Evolutionary conservation across 164 flowering plant species (phyloP).

Genomic region (Paratinospora sagittata): DNA sequence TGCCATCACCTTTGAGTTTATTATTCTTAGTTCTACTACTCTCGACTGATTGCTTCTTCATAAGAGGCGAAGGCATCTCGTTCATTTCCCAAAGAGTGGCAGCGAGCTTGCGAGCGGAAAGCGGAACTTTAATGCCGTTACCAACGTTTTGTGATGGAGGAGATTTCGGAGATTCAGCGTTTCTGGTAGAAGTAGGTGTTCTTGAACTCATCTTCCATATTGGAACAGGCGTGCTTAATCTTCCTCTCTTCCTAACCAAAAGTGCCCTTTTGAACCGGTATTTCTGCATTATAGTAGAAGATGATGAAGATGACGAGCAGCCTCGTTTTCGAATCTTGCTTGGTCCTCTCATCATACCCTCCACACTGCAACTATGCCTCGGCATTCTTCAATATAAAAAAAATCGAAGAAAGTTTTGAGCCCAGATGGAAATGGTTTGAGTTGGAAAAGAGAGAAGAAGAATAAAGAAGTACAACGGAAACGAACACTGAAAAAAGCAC

Average conservation of each 20-base stretch:
- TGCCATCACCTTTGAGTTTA: constrained; percentile 27
- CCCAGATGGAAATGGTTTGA: neutral
- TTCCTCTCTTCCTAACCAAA: constrained; percentile 52
- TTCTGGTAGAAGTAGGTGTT: constrained; percentile 37
- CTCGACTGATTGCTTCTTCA: constrained; percentile 18
- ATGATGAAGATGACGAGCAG: constrained; percentile 68
- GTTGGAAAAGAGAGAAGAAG: neutral
- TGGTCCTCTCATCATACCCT: constrained; percentile 34
- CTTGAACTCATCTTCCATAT: constrained; percentile 53
- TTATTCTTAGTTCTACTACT: constrained; percentile 33
- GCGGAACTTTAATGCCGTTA: constrained; percentile 35
- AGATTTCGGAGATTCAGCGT: constrained; percentile 33
- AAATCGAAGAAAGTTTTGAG: neutral
- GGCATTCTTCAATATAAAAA: constrained; percentile 31
- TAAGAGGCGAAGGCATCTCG: constrained; percentile 52
- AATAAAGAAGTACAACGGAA: too few species aligned
- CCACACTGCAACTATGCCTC: constrained; percentile 37
- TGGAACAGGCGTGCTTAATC: constrained; percentile 76
- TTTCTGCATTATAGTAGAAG: constrained; percentile 44
- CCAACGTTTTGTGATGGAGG: constrained; percentile 21
- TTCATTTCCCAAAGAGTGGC: constrained; percentile 98
- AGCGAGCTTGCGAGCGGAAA: constrained; percentile 91
- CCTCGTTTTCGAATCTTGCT: constrained; percentile 78
- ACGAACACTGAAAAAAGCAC: neutral
- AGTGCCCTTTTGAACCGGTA: constrained; percentile 73